Conservation (phyloP, 805 yeast species). For the Yarrowia sp. region DNA sequence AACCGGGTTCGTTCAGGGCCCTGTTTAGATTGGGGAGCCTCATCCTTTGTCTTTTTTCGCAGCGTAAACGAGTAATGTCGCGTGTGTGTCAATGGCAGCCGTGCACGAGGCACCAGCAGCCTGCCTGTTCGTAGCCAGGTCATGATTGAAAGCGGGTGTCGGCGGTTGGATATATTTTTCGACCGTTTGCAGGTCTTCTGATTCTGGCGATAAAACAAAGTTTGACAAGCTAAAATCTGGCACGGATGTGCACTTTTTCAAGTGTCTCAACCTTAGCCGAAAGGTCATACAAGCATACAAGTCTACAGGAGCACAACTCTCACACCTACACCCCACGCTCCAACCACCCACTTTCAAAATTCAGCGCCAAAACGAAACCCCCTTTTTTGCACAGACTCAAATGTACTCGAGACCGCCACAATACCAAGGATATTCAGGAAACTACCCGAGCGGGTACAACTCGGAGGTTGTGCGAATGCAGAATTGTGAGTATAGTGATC, state of each 20-base stretch:
- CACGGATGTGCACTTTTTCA: conserved; percentile 4
- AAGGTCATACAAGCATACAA: not conserved
- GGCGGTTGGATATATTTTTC: no score
- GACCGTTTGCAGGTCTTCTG: no score
- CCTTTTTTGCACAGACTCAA: conserved; percentile 18
- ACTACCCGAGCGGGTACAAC: conserved; percentile 26
- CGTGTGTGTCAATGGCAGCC: not conserved
- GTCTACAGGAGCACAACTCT: not conserved
- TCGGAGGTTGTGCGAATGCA: conserved; percentile 25
- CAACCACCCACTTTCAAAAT: conserved; percentile 7
- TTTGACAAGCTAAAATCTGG: not conserved
- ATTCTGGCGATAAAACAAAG: not conserved
- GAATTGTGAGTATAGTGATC: conserved; percentile 12
- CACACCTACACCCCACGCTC: not conserved
- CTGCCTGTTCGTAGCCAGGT: not conserved
- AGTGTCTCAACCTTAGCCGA: not conserved
- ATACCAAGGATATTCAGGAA: conserved; percentile 22
- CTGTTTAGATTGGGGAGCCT: not conserved
- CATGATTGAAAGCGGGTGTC: no score
- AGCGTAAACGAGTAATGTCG: not conserved
- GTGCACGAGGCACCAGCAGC: not conserved
- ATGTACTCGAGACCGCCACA: conserved; percentile 26
- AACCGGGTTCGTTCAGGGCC: conserved; percentile 71
- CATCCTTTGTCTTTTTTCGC: not conserved
- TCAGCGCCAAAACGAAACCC: conserved; percentile 21